phyloP scores from a whole-genome alignment of 306 rosid species.

The Rosa persica region DNA sequence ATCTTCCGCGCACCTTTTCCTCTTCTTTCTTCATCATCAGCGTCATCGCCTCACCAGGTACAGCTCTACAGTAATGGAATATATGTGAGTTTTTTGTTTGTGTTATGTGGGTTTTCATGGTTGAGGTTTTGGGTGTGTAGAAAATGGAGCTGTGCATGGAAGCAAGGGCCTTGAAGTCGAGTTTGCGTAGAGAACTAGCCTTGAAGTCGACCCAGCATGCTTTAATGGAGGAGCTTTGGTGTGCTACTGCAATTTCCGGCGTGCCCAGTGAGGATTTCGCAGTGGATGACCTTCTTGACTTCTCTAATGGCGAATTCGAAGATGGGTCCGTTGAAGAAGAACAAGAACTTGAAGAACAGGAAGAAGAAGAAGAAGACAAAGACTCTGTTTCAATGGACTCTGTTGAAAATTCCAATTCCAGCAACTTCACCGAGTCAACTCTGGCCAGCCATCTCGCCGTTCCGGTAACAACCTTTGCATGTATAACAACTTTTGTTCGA shows the following conservation, averaged over 20 bases:
- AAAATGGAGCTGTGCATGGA: slow-evolving; percentile 65
- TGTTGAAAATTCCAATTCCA: slow-evolving; percentile 44
- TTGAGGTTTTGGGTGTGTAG: slow-evolving; percentile 31
- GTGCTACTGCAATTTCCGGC: slow-evolving; percentile 34
- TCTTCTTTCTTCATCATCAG: background rate
- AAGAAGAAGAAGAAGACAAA: slow-evolving; percentile 36
- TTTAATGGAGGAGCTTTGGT: slow-evolving; percentile 39
- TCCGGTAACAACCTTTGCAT: slow-evolving; percentile 50
- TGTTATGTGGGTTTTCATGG: slow-evolving; percentile 13
- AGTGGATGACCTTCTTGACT: slow-evolving; percentile 75
- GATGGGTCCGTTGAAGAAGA: slow-evolving; percentile 42
- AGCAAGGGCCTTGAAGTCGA: slow-evolving; percentile 72
- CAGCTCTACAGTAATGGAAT: background rate
- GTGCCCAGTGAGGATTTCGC: slow-evolving; percentile 68
- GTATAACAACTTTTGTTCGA: background rate
- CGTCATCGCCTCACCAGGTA: slow-evolving; percentile 40
- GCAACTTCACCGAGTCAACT: slow-evolving; percentile 37
- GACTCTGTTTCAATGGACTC: slow-evolving; percentile 48
- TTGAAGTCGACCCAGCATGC: slow-evolving; percentile 40
- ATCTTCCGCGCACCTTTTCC: slow-evolving; percentile 17
- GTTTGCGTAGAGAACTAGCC: slow-evolving; percentile 56
- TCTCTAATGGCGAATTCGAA: slow-evolving; percentile 58
- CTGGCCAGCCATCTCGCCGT: slow-evolving; percentile 59
- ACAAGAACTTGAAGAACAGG: background rate
- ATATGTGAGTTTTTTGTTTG: background rate